Percentiles rank a stretch among this genome's conserved stretches.
Evolutionary conservation across 257 asterid genomes (phyloP).

Genomic region (Primulina tabacum): DNA sequence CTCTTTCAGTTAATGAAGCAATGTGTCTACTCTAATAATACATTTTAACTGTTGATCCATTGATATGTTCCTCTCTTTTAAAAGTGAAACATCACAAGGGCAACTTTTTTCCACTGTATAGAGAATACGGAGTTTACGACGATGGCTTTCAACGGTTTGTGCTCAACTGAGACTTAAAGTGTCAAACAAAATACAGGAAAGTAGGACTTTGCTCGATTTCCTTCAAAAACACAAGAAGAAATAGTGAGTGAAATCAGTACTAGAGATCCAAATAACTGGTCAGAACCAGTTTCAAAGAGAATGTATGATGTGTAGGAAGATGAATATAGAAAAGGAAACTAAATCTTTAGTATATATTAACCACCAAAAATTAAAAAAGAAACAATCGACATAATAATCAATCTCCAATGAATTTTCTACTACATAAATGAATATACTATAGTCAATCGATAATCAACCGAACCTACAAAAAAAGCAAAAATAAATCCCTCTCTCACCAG

Average conservation of each 20-base stretch:
- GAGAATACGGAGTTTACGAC: background rate
- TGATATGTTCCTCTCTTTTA: background rate
- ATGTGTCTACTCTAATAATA: background rate
- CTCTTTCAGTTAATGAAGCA: background rate
- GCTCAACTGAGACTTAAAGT: background rate
- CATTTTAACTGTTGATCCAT: background rate
- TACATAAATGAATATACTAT: conserved; percentile 25
- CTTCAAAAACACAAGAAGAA: background rate
- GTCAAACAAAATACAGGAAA: background rate
- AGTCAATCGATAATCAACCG: conserved; percentile 22
- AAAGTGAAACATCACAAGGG: background rate
- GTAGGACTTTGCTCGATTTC: no score
- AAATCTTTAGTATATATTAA: background rate
- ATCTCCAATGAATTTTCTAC: conserved; percentile 23
- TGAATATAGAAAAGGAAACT: background rate
- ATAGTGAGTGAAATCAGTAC: background rate
- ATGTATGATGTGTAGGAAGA: background rate
- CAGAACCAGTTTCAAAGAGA: background rate
- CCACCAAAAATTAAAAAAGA: conserved; percentile 20
- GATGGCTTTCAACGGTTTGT: no score
- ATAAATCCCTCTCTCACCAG: conserved; percentile 22
- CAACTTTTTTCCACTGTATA: background rate
- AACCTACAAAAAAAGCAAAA: conserved; percentile 5
- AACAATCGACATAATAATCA: conserved; percentile 26
- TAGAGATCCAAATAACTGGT: background rate